These are phyloP conservation scores for Cenchrus fungigraminus DNA, from an alignment of 176 grass and related monocot species.

Conservation along the genomic window DNA sequence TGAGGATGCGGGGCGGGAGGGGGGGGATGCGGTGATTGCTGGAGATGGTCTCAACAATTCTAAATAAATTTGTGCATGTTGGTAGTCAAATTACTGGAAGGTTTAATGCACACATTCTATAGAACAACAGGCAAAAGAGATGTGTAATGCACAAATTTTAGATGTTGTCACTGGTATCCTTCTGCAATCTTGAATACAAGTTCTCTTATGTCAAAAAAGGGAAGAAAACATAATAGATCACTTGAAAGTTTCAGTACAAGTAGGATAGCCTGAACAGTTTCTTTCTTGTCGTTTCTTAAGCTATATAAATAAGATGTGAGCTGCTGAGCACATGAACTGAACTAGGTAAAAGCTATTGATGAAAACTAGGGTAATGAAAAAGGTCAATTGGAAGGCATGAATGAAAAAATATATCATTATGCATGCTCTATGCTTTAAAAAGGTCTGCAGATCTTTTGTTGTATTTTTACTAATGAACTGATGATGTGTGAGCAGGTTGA, in stretches of 20 bases:
- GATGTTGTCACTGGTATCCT: slow-evolving; percentile 1
- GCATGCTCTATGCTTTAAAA: slow-evolving; percentile 7
- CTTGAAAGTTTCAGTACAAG: neutral
- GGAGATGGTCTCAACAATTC: no score
- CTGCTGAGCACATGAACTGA: neutral
- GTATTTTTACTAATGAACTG: neutral
- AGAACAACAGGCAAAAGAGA: neutral
- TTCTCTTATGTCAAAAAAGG: neutral
- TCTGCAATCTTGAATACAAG: slow-evolving; percentile 7
- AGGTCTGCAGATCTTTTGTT: slow-evolving; percentile 12
- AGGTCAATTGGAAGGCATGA: neutral
- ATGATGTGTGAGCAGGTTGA: slow-evolving; percentile 63
- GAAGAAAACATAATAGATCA: neutral
- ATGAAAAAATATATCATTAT: neutral
- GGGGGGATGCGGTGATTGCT: no score
- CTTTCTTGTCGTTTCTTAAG: neutral
- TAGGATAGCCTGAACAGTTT: neutral
- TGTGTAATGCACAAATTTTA: neutral
- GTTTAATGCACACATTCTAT: neutral
- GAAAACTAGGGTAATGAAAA: neutral
- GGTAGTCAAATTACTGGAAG: neutral
- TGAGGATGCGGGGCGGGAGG: no score
- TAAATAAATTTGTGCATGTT: neutral
- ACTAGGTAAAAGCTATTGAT: neutral
- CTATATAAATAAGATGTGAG: neutral